Evolutionary conservation across 352 stramenopile genomes (phyloP).

Genomic region (Pythium periplocum): DNA sequence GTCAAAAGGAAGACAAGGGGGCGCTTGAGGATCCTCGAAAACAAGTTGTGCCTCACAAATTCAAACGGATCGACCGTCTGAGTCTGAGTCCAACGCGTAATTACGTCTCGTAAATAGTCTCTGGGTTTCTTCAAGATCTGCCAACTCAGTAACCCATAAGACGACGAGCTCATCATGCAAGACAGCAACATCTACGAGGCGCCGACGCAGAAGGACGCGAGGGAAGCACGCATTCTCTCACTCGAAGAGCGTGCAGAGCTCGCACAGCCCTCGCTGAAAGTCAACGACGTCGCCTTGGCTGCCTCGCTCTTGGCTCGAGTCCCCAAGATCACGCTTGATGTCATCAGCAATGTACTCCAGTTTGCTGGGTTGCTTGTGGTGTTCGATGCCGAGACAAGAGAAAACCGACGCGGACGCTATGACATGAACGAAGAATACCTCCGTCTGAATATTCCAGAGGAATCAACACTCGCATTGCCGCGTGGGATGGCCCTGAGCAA

Average conservation of each 20-base stretch:
- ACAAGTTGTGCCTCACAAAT: too few species aligned
- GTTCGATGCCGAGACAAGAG: slow-evolving; percentile 34
- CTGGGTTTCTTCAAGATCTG: too few species aligned
- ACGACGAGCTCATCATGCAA: too few species aligned
- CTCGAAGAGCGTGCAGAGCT: slow-evolving; percentile 3
- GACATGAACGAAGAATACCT: slow-evolving; percentile 31
- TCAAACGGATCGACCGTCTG: too few species aligned
- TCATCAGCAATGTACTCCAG: slow-evolving; percentile 40
- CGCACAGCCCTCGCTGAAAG: slow-evolving; percentile 3
- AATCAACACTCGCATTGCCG: slow-evolving; percentile 29
- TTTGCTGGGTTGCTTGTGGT: slow-evolving; percentile 47
- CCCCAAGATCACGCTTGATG: slow-evolving; percentile 17
- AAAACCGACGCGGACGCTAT: slow-evolving; percentile 4
- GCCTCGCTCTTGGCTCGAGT: slow-evolving; percentile 17
- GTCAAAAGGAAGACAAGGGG: too few species aligned
- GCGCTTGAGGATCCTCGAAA: too few species aligned
- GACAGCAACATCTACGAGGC: too few species aligned
- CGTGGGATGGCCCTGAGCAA: slow-evolving; percentile 28
- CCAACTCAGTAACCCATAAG: too few species aligned
- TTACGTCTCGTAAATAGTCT: too few species aligned
- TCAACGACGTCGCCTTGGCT: slow-evolving; percentile 31
- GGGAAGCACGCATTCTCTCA: slow-evolving; percentile 9
- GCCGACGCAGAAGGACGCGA: too few species aligned
- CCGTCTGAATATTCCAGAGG: slow-evolving; percentile 29
- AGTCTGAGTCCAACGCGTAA: too few species aligned